Evolutionary conservation across 371 early-diverging fungal species (phyloP).

Genomic region (Circinella minor): DNA sequence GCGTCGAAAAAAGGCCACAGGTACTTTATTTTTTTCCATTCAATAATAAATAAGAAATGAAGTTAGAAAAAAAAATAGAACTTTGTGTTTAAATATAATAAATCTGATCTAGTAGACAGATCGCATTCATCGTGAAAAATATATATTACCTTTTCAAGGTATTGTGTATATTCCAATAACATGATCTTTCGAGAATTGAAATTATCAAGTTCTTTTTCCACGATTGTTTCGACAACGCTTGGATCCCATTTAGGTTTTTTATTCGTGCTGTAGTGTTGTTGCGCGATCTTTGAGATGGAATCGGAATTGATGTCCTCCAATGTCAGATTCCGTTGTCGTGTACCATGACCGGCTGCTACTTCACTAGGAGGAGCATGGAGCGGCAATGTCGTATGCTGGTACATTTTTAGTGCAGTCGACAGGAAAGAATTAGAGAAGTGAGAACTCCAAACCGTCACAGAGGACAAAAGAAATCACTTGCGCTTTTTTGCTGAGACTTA

Average conservation of each 20-base stretch:
- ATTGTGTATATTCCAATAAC: conserved; percentile 77
- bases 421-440: too few relatives aligned
- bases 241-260: conserved; percentile 55
- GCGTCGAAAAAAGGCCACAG: conserved; percentile 78
- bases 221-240: conserved; percentile 60
- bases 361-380: conserved; percentile 52
- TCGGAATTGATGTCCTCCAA: conserved; percentile 62
- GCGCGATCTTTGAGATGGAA: conserved; percentile 57
- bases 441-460: too few relatives aligned
- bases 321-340: conserved; percentile 39
- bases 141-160: conserved; percentile 74
- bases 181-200: conserved; percentile 62
- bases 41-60: too few relatives aligned
- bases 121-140: background rate
- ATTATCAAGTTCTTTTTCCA: conserved; percentile 59
- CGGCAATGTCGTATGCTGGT: conserved; percentile 50
- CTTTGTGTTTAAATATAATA: too few relatives aligned
- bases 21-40: conserved; percentile 45
- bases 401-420: conserved; percentile 25
- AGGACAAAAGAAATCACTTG: too few relatives aligned
- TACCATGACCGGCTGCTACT: conserved; percentile 33
- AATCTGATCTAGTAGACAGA: too few relatives aligned
- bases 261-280: conserved; percentile 35
- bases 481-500: too few relatives aligned
- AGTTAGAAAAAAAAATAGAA: too few relatives aligned